Evolutionary conservation across 192 early-diverging fungal genomes (phyloP), one percentile per base, ranked within the genome.

Genomic region (Phycomyces nitens): DNA sequence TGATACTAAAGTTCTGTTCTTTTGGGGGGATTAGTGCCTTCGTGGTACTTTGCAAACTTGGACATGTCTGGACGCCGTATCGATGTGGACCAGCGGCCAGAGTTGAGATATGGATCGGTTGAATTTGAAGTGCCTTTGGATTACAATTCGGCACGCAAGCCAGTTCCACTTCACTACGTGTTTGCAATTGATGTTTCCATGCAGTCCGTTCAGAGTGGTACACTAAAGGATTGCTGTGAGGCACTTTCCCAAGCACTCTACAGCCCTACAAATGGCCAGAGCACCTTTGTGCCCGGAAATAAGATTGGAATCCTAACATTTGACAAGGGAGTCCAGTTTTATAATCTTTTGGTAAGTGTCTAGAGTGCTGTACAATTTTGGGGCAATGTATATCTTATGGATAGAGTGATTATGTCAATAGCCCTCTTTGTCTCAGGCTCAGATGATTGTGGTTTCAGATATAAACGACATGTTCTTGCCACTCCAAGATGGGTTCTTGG

Each of bases 121-220:
- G 97, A 99, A 72, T 99, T 94, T 78, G 82, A 86, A 2, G 96
- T 92, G 1, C 85, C 90, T 39, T 44, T 81, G 60, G 86, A 89
- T 54, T 92, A 92, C 67, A 81, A 76, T 68, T 86, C 75, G 62
- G 72, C 80, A 14, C 84, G 88, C 50, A 60, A 81, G 0, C 89
- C 97, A 0, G 65, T 70, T 51, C 89, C 96, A 3, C 76, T 87
- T 2, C 82, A 86, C 1, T 94, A 92, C 73, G 81, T 99, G 26
- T 95, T 99, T 87, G 95, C 91, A 14, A 91, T 99, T 53, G 97
- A 99, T 75, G 95, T 99, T 23, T 92, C 93, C 5, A 94, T 86
- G 82, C 88, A 80, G 56, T 80, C 95, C 0, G 80, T 96, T 22
- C 88, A 92, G 71, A 92, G 80, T 58, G 95, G 96, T n/a, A 81